A percentile compares a stretch with the other conserved stretches of the same genome.
Evolutionary conservation across 192 early-diverging fungal genomes (phyloP).

Genomic region (Chytriomyces sp.): DNA sequence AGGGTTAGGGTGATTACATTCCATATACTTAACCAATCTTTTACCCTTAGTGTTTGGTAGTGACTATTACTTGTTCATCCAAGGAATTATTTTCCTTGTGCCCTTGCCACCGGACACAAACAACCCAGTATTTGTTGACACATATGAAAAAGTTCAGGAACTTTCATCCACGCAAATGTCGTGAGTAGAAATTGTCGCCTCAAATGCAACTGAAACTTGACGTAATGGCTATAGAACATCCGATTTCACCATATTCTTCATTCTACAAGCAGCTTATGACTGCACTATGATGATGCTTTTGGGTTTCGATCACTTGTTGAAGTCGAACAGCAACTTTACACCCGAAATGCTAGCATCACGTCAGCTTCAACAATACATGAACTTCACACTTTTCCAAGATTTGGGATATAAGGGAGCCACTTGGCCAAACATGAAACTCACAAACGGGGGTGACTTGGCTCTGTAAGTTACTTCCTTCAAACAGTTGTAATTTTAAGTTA

Average conservation of each 20-base stretch:
- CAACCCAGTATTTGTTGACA: neutral
- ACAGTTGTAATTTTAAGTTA: neutral
- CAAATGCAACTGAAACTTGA: neutral
- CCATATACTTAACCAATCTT: neutral
- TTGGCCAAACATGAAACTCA: neutral
- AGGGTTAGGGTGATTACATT: neutral
- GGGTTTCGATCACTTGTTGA: slow-evolving; percentile 1
- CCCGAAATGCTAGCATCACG: slow-evolving; percentile 7
- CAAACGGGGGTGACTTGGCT: neutral
- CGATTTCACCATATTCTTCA: neutral
- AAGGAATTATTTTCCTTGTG: neutral
- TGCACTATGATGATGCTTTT: slow-evolving; percentile 16
- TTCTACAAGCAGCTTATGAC: neutral
- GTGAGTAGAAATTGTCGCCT: neutral
- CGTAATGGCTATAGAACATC: neutral
- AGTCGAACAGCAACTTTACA: neutral
- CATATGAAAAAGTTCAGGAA: neutral
- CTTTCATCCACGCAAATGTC: neutral
- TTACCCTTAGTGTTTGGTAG: neutral
- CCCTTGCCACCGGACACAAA: neutral
- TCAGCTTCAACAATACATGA: slow-evolving; percentile 1
- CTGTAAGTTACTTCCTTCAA: slow-evolving; percentile 5
- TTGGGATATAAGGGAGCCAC: neutral
- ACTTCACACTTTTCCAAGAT: slow-evolving; percentile 17
- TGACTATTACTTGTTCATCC: neutral